A percentile compares a stretch with the other conserved stretches of the same genome.
Evolutionary conservation across 2,329 filamentous ascomycete species (phyloP).

Genomic region (Botrytis pseudocinerea): DNA sequence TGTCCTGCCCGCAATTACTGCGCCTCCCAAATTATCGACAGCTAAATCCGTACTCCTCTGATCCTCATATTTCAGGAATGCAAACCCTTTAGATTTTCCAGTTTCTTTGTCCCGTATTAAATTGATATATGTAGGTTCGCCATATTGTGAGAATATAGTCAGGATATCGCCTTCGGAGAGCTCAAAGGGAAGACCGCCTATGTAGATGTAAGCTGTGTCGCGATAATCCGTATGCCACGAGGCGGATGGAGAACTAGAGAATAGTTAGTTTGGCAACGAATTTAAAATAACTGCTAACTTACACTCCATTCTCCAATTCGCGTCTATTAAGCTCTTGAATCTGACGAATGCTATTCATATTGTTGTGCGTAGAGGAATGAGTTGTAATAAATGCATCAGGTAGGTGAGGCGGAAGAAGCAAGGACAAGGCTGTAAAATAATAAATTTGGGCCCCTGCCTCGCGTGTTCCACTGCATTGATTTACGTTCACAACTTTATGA

Average conservation of each 20-base stretch:
- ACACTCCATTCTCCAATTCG: conserved; percentile 88
- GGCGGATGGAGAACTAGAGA: conserved; percentile 70
- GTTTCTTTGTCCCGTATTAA: conserved; percentile 93
- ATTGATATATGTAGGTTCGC: conserved; percentile 91
- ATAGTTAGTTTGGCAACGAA: conserved; percentile 22
- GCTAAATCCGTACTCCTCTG: conserved; percentile 94
- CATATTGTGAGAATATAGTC: conserved; percentile 95
- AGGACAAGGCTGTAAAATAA: conserved; percentile 19
- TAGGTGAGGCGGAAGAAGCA: conserved; percentile 10
- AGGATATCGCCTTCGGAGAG: conserved; percentile 94
- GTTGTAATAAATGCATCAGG: background rate
- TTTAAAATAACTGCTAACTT: conserved; percentile 42
- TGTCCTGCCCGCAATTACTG: conserved; percentile 76
- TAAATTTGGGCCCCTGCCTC: conserved; percentile 24
- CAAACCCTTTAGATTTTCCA: conserved; percentile 91
- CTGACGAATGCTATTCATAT: conserved; percentile 91
- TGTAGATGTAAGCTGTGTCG: conserved; percentile 95
- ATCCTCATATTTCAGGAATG: conserved; percentile 97
- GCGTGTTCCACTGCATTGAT: conserved; percentile 23
- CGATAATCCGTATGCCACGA: conserved; percentile 98
- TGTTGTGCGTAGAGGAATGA: background rate
- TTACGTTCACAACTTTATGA: conserved; percentile 32
- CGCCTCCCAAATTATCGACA: conserved; percentile 91
- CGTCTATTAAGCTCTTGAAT: conserved; percentile 92
- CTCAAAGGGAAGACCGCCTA: conserved; percentile 89